phyloP scores from a whole-genome alignment of 2,329 filamentous ascomycete species.

The Nemania sp. region DNA sequence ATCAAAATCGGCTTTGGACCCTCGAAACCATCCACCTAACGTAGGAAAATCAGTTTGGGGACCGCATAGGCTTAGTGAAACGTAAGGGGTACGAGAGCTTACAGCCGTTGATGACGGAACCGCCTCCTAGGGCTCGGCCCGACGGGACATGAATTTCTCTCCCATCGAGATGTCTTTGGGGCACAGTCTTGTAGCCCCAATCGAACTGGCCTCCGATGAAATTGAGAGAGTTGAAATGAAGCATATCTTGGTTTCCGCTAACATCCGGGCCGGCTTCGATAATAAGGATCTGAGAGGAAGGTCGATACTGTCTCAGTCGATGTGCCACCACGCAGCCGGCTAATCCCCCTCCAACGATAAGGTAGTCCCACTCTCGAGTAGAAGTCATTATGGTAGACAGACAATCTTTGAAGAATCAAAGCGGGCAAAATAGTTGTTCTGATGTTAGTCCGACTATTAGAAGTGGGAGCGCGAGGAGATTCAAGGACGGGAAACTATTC shows the following conservation, averaged over 20 bases:
- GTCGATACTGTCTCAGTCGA: conserved; percentile 37
- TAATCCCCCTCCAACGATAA: conserved; percentile 41
- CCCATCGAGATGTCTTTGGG: conserved; percentile 38
- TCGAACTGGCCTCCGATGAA: conserved; percentile 44
- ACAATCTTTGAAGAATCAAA: too few relatives aligned
- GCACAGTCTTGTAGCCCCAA: conserved; percentile 40
- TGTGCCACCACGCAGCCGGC: conserved; percentile 40
- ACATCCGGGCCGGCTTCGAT: conserved; percentile 43
- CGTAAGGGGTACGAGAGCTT: conserved; percentile 1
- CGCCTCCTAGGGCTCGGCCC: conserved; percentile 41
- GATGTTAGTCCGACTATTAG: too few relatives aligned
- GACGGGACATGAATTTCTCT: conserved; percentile 37
- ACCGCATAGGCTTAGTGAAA: neutral
- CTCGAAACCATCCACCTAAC: conserved; percentile 54
- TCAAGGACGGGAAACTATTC: too few relatives aligned
- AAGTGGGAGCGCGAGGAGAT: too few relatives aligned
- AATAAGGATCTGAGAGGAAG: conserved; percentile 37
- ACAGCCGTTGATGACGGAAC: conserved; percentile 45
- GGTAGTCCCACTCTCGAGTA: conserved; percentile 41
- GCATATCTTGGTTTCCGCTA: conserved; percentile 39
- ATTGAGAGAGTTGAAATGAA: conserved; percentile 38
- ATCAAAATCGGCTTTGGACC: conserved; percentile 57
- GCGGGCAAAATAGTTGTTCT: too few relatives aligned
- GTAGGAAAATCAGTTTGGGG: neutral
- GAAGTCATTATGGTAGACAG: conserved; percentile 4